phyloP scores from a whole-genome alignment of 345 rosid genomes.

The Erysimum cheiranthoides region DNA sequence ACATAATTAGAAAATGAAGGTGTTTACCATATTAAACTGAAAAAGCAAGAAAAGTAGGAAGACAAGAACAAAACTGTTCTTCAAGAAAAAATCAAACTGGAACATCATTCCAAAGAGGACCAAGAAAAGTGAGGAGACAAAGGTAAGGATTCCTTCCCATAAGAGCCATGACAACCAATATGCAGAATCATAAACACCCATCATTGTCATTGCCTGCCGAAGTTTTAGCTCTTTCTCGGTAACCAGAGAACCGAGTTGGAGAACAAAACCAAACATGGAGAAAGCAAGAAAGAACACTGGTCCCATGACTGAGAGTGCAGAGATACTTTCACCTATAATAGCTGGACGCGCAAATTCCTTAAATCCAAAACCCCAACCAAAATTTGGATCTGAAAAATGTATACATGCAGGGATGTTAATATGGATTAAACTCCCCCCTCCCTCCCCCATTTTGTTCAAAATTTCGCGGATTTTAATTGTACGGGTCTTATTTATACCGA shows the following conservation, averaged over 20 bases:
- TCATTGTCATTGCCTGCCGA: constrained; percentile 91
- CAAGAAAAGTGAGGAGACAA: constrained; percentile 75
- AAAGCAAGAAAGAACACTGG: constrained; percentile 87
- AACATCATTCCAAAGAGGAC: constrained; percentile 91
- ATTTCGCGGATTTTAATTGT: too few relatives aligned
- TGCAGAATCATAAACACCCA: constrained; percentile 84
- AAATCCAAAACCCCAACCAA: constrained; percentile 74
- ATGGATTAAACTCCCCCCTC: too few relatives aligned
- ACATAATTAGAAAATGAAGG: constrained; percentile 18
- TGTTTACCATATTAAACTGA: constrained; percentile 79
- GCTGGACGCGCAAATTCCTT: constrained; percentile 87
- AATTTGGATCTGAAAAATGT: constrained; percentile 58
- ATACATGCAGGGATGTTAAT: not conserved
- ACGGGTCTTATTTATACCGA: too few relatives aligned
- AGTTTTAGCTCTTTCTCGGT: constrained; percentile 93
- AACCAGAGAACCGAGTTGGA: constrained; percentile 73
- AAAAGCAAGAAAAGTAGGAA: constrained; percentile 80
- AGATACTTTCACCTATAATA: constrained; percentile 3
- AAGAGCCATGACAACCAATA: constrained; percentile 88
- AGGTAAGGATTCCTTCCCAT: constrained; percentile 75
- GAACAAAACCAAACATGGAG: constrained; percentile 87
- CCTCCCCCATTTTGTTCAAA: too few relatives aligned
- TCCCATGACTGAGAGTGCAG: constrained; percentile 57
- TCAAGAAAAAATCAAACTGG: constrained; percentile 81
- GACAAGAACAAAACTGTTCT: constrained; percentile 71